Evolutionary conservation across 495 filamentous ascomycete species (phyloP).

Genomic region (Emericellopsis terricola): DNA sequence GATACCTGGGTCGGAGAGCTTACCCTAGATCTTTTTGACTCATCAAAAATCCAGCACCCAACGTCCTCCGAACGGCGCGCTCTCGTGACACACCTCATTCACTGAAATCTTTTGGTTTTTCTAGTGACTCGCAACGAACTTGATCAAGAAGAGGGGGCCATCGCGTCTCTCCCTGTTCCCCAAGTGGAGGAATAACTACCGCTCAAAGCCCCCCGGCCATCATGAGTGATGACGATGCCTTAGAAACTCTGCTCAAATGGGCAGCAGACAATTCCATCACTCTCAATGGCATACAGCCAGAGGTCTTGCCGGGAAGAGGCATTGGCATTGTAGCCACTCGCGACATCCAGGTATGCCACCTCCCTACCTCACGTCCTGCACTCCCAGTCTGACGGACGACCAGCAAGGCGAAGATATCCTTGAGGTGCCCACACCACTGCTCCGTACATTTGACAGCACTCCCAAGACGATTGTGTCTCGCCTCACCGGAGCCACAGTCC

Average conservation of each 20-base stretch:
- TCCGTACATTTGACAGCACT: slow-evolving; percentile 43
- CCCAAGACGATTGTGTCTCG: slow-evolving; percentile 29
- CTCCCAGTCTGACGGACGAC: not conserved
- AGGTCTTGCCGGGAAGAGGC: slow-evolving; percentile 43
- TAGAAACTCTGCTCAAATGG: slow-evolving; percentile 49
- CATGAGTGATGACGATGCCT: too few species aligned
- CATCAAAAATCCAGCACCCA: too few species aligned
- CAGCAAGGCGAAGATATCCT: slow-evolving; percentile 38
- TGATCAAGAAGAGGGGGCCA: too few species aligned
- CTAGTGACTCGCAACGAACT: too few species aligned
- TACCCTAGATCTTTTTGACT: too few species aligned
- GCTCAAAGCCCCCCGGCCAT: too few species aligned
- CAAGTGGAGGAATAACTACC: too few species aligned
- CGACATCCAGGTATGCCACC: slow-evolving; percentile 35
- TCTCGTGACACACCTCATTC: too few species aligned
- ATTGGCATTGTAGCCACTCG: slow-evolving; percentile 56
- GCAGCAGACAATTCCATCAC: slow-evolving; percentile 37
- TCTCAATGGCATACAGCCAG: slow-evolving; percentile 39
- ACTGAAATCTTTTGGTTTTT: too few species aligned
- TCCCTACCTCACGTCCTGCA: not conserved
- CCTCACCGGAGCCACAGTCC: slow-evolving; percentile 33
- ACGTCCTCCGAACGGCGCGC: too few species aligned
- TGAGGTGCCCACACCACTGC: slow-evolving; percentile 40
- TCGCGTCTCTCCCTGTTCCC: too few species aligned
- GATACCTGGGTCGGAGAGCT: too few species aligned